Conservation (phyloP, 208 protist genomes). For the Vickermania spadyakhi region DNA sequence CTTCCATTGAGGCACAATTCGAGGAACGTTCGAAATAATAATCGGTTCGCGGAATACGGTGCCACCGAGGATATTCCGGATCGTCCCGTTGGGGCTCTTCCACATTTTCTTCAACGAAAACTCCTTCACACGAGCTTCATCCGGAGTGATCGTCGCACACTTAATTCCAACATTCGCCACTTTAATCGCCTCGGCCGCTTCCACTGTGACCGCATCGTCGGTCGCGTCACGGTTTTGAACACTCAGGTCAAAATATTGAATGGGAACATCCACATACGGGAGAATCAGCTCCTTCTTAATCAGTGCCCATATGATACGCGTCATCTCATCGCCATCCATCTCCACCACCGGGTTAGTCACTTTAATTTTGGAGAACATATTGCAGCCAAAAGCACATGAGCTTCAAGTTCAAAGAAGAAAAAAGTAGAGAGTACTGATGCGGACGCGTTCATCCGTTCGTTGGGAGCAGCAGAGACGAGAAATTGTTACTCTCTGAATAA, state of each 20-base stretch:
- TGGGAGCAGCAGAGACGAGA: no score
- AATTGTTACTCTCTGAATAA: no score
- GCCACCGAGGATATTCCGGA: conserved; percentile 97
- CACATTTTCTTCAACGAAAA: conserved; percentile 98
- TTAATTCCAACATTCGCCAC: conserved; percentile 96
- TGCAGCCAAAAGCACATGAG: no score
- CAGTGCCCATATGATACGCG: conserved; percentile 94
- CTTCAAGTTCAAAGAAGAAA: no score
- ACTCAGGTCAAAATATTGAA: conserved; percentile 96
- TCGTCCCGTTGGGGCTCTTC: conserved; percentile 98
- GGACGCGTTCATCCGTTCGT: no score
- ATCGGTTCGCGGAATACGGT: conserved; percentile 98
- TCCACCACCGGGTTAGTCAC: conserved; percentile 93
- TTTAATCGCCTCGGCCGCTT: conserved; percentile 93
- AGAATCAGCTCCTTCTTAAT: conserved; percentile 98
- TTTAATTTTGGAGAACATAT: neutral
- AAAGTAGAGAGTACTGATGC: no score
- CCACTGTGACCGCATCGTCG: conserved; percentile 94
- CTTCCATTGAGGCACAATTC: conserved; percentile 90
- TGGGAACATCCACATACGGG: conserved; percentile 93
- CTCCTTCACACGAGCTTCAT: conserved; percentile 95
- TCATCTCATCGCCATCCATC: conserved; percentile 98
- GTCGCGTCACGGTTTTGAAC: conserved; percentile 91
- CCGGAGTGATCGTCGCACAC: conserved; percentile 98
- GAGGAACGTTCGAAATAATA: conserved; percentile 91